A percentile compares a stretch with the other conserved stretches of the same genome.
Evolutionary conservation across 805 yeast genomes (phyloP).

Genomic region (Candida berthetii): DNA sequence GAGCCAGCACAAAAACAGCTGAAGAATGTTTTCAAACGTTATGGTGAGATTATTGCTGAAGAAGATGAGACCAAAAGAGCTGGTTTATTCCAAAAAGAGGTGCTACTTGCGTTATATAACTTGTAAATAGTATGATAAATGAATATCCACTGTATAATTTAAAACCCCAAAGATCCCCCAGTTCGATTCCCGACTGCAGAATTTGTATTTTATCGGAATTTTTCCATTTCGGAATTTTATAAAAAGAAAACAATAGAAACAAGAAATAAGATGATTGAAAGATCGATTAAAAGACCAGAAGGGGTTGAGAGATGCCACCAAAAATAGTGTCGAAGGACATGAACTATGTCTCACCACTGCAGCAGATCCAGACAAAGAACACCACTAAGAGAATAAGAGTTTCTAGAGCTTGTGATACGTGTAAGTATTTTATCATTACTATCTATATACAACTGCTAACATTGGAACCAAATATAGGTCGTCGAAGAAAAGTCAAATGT

Average conservation of each 20-base stretch:
- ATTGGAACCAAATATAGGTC: not conserved
- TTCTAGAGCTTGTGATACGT: slow-evolving; percentile 62
- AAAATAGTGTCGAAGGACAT: not conserved
- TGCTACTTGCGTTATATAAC: slow-evolving; percentile 10
- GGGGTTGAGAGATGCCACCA: not conserved
- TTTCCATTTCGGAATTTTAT: no score
- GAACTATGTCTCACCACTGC: not conserved
- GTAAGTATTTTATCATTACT: slow-evolving; percentile 32
- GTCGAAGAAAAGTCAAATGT: slow-evolving; percentile 64
- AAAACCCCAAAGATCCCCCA: no score
- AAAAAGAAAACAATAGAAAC: not conserved
- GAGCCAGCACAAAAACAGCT: slow-evolving; percentile 34
- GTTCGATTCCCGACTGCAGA: slow-evolving; percentile 37
- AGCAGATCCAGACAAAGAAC: slow-evolving; percentile 3
- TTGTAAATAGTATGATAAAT: slow-evolving; percentile 4
- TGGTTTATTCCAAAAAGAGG: slow-evolving; percentile 8
- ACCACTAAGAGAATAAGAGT: slow-evolving; percentile 47
- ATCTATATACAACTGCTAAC: not conserved
- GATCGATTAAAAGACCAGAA: not conserved
- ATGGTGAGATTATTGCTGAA: slow-evolving; percentile 44
- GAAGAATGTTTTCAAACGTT: slow-evolving; percentile 37
- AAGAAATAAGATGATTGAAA: not conserved
- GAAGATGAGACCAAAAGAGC: slow-evolving; percentile 25
- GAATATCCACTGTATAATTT: no score
- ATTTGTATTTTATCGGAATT: slow-evolving; percentile 12